These are phyloP conservation scores for Pelargonium cotyledonis DNA, from an alignment of 441 rosid species.

Conservation along the genomic window DNA sequence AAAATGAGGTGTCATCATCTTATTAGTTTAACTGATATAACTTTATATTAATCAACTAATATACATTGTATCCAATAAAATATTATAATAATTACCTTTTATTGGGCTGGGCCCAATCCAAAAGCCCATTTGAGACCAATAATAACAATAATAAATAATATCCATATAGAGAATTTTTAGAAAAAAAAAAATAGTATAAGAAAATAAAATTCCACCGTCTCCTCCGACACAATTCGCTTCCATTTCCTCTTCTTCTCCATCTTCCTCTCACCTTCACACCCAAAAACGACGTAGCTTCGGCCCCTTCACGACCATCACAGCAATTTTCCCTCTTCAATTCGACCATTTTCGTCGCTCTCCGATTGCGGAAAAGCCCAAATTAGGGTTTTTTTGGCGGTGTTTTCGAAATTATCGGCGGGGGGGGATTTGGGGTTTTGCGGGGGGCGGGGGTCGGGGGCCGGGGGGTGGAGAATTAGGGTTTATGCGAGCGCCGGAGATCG, in stretches of 20 bases:
- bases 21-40: too few species aligned
- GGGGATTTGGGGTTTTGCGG: too few species aligned
- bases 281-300: background rate
- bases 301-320: background rate
- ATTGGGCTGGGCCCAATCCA: too few species aligned
- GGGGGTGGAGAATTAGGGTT: constrained; percentile 5
- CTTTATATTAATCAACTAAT: too few species aligned
- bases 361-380: background rate
- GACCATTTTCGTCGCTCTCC: background rate
- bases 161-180: background rate
- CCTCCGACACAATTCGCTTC: background rate
- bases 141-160: background rate
- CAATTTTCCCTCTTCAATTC: background rate
- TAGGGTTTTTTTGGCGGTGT: background rate
- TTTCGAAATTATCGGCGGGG: background rate
- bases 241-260: background rate
- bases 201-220: background rate
- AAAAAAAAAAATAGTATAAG: background rate
- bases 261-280: background rate
- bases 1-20: too few species aligned
- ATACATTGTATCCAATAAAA: too few species aligned
- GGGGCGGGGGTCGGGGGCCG: too few species aligned
- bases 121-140: background rate
- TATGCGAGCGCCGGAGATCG: background rate
- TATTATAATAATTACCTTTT: too few species aligned